Evolutionary conservation across 441 rosid genomes (phyloP).

Genomic region (Melastoma candidum): DNA sequence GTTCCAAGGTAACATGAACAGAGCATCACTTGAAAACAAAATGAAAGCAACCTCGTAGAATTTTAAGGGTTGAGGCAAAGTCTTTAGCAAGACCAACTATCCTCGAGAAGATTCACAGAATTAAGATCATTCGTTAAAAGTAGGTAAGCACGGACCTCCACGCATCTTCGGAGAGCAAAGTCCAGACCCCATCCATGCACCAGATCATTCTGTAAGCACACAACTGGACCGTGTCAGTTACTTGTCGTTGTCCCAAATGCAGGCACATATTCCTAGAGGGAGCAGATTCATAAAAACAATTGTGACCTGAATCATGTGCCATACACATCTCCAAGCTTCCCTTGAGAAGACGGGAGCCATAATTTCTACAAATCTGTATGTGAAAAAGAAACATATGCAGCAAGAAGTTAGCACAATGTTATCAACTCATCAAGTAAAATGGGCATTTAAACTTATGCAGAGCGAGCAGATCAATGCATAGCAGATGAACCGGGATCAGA

Average conservation of each 20-base stretch:
- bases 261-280: neutral
- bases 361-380: conserved; percentile 81
- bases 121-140: neutral
- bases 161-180: conserved; percentile 71
- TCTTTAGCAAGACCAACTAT: neutral
- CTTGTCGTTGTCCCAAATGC: too few species aligned
- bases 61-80: too few species aligned
- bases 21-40: too few species aligned
- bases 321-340: conserved; percentile 92
- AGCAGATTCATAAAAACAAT: conserved; percentile 5
- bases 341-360: conserved; percentile 94
- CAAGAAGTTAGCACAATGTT: neutral
- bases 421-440: neutral
- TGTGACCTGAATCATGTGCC: conserved; percentile 89
- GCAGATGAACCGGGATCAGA: neutral
- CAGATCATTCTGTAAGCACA: conserved; percentile 45
- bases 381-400: conserved; percentile 2
- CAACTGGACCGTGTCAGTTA: too few species aligned
- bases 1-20: too few species aligned
- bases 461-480: neutral
- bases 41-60: too few species aligned
- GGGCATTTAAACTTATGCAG: too few species aligned
- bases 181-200: conserved; percentile 85
- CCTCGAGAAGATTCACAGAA: neutral
- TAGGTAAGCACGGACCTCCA: conserved; percentile 32